Evolutionary conservation across 2,329 filamentous ascomycete species (phyloP).

Genomic region (Lachnellula suecica): DNA sequence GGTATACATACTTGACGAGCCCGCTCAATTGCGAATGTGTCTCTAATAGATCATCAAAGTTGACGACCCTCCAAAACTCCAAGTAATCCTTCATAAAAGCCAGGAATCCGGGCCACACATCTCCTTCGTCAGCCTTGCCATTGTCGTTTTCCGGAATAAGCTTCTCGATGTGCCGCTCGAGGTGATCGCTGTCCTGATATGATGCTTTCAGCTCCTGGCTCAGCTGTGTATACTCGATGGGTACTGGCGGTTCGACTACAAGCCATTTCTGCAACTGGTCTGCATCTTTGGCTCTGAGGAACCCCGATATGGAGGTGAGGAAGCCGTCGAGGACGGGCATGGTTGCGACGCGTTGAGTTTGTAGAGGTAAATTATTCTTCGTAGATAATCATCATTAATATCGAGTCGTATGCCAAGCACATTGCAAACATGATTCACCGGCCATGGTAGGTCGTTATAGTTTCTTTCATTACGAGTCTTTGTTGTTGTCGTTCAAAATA

Average conservation of each 20-base stretch:
- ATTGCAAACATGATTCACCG: too few species aligned
- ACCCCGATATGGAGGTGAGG: slow-evolving; percentile 59
- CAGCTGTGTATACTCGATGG: slow-evolving; percentile 66
- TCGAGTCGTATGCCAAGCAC: not conserved
- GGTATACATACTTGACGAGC: slow-evolving; percentile 66
- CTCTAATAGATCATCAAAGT: slow-evolving; percentile 71
- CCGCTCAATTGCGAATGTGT: slow-evolving; percentile 74
- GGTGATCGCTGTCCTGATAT: slow-evolving; percentile 49
- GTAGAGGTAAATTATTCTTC: not conserved
- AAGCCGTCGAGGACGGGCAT: slow-evolving; percentile 70
- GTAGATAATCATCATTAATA: not conserved
- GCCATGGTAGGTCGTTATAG: not conserved
- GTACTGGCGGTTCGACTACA: slow-evolving; percentile 70
- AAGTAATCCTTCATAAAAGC: slow-evolving; percentile 82
- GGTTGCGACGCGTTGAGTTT: not conserved
- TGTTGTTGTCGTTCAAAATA: not conserved
- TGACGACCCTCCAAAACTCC: slow-evolving; percentile 75
- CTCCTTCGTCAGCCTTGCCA: slow-evolving; percentile 60
- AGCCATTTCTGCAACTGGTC: slow-evolving; percentile 67
- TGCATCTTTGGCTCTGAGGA: slow-evolving; percentile 64
- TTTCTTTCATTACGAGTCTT: not conserved
- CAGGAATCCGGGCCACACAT: slow-evolving; percentile 74
- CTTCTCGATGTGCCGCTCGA: slow-evolving; percentile 63
- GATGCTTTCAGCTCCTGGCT: slow-evolving; percentile 62
- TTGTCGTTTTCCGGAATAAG: slow-evolving; percentile 65